Percentiles rank a stretch among this genome's conserved stretches.
phyloP scores from a whole-genome alignment of 139 green algal species.

The Nannochloris sp. region DNA sequence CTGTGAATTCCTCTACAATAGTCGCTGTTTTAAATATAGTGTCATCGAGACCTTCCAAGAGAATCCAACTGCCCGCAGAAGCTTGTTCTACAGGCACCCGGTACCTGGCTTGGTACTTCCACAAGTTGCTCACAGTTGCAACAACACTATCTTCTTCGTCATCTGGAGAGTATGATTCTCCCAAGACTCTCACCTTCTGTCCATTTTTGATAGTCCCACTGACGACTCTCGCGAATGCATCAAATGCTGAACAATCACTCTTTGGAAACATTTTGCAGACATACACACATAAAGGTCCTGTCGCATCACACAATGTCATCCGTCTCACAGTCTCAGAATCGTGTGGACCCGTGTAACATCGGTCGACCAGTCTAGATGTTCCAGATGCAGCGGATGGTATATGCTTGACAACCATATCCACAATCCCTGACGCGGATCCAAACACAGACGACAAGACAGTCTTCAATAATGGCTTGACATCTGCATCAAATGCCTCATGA shows the following conservation, averaged over 20 bases:
- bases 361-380: constrained; percentile 58
- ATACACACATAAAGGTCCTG: constrained; percentile 79
- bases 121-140: constrained; percentile 52
- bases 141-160: constrained; percentile 92
- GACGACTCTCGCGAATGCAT: constrained; percentile 86
- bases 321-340: constrained; percentile 48
- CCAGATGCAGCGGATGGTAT: constrained; percentile 66
- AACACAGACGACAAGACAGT: constrained; percentile 54
- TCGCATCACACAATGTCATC: constrained; percentile 68
- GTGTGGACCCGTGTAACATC: constrained; percentile 69
- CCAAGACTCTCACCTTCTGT: constrained; percentile 71
- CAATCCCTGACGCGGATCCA: constrained; percentile 65
- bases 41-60: constrained; percentile 85
- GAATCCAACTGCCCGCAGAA: constrained; percentile 49
- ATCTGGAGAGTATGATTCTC: constrained; percentile 82
- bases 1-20: constrained; percentile 56
- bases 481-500: constrained; percentile 52
- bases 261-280: constrained; percentile 92
- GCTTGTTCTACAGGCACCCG: constrained; percentile 66
- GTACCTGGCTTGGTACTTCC: constrained; percentile 76
- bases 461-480: constrained; percentile 89
- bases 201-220: constrained; percentile 77
- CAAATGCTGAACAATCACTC: constrained; percentile 69
- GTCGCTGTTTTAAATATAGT: constrained; percentile 87
- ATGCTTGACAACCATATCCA: constrained; percentile 84